Base-by-base conservation (phyloP, 163 green algal genomes). In the Scenedesmus sp. region DNA sequence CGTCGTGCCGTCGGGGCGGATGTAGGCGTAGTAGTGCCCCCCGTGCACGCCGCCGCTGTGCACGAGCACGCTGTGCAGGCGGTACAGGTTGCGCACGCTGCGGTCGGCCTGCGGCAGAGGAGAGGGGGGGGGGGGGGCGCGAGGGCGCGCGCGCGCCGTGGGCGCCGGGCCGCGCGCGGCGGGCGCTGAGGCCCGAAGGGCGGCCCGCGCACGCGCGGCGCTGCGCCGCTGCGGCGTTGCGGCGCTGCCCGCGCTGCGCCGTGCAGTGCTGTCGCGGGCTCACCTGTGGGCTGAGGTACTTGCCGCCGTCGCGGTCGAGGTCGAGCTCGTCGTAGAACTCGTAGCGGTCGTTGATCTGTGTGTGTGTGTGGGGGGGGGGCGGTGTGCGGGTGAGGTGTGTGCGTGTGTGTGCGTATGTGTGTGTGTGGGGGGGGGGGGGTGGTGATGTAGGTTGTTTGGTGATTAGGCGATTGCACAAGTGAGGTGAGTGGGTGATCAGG, bases 1-100 rank as follows among this genome's bases (percentile, higher is more conserved):
- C 56, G 63, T 60, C 69, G 88, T 77, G 53, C 88, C 90, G 50
- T 93, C 88, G 0, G 92, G 93, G 28, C 94, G 85, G 78, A 98
- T 95, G 87, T 92, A 99, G 10, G 95, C 94, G 66, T 96, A 99
- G 94, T 99, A 99, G 86, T 99, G 96, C 2, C 96, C 96, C 17
- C 96, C 95, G 66, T 98, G 91, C 42, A 97, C 87, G 44, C 92
- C 93, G 28, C 96, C 96, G 64, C 87, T 96, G 91, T 99, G 96
- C 70, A 99, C 96, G 65, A 99, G 85, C 69, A 98, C 95, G 60
- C 78, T 95, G 88, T 96, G 89, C 83, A 98, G 90, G 48, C 75
- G 81, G 90, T 98, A 98, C 45, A 83, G 60, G 84, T 97, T 97
- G 70, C 85, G 86, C 73, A 96, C 87, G 15, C 45, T 90, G 45